Evolutionary conservation across 176 grass and related monocot genomes (phyloP).

Genomic region (Aechmea fasciata): DNA sequence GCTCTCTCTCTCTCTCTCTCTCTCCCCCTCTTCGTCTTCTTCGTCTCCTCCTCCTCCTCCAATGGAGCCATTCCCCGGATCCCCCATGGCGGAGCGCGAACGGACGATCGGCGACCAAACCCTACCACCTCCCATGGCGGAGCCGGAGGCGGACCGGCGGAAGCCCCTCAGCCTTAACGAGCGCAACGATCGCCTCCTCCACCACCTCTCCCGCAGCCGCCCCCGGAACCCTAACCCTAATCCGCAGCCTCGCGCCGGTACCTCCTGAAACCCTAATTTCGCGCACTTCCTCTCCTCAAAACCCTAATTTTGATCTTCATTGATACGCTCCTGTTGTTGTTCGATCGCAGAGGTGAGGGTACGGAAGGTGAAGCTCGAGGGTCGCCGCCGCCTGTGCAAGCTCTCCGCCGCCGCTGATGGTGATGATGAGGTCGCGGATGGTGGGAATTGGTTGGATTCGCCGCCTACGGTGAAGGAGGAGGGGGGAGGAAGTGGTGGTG

Average conservation of each 20-base stretch:
- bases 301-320: not conserved
- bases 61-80: no score
- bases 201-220: slow-evolving; percentile 36
- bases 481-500: not conserved
- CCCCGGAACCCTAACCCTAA: slow-evolving; percentile 26
- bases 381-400: slow-evolving; percentile 76
- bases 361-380: slow-evolving; percentile 52
- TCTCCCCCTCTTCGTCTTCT: no score
- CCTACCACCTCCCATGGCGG: slow-evolving; percentile 10
- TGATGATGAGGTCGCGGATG: not conserved
- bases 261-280: slow-evolving; percentile 2
- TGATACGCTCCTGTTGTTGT: not conserved
- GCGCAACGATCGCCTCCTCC: slow-evolving; percentile 29
- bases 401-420: slow-evolving; percentile 5
- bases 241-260: not conserved
- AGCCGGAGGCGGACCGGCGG: not conserved
- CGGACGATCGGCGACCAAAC: slow-evolving; percentile 2
- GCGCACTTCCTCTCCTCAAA: not conserved
- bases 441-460: slow-evolving; percentile 6
- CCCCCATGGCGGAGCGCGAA: not conserved
- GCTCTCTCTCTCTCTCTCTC: no score
- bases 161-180: slow-evolving; percentile 87
- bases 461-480: not conserved
- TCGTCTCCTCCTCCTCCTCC: no score
- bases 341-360: slow-evolving; percentile 16